Percentiles rank a stretch among this genome's conserved stretches.
Evolutionary conservation across 2,329 filamentous ascomycete species (phyloP).

Genomic region (Beauveria asiatica): DNA sequence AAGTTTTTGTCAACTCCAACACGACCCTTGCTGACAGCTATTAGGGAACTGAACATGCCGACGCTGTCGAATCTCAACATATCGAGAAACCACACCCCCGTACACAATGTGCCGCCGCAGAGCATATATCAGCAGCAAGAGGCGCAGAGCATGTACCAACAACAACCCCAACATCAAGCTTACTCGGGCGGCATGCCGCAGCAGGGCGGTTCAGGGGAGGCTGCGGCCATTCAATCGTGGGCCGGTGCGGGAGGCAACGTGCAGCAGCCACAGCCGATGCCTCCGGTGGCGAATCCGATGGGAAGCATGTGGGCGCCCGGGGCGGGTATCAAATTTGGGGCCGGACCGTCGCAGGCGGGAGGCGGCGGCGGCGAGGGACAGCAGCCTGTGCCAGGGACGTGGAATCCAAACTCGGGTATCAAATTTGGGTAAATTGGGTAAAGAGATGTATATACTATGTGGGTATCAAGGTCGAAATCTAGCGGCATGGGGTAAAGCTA

Average conservation of each 20-base stretch:
- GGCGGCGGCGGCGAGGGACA: slow-evolving; percentile 18
- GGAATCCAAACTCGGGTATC: slow-evolving; percentile 52
- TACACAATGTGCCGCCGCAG: slow-evolving; percentile 7
- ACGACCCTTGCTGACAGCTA: slow-evolving; percentile 3
- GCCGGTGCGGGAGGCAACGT: slow-evolving; percentile 43
- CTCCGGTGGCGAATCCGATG: slow-evolving; percentile 27
- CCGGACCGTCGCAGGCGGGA: slow-evolving; percentile 15
- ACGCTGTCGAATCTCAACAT: slow-evolving; percentile 37
- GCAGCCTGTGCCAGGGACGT: slow-evolving; percentile 33
- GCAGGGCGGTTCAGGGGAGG: slow-evolving; percentile 12
- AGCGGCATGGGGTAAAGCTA: not conserved
- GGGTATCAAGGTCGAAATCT: not conserved
- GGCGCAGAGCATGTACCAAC: slow-evolving; percentile 10
- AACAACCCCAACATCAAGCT: slow-evolving; percentile 8
- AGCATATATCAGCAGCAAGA: slow-evolving; percentile 3
- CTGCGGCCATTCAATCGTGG: slow-evolving; percentile 50
- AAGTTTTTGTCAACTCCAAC: slow-evolving; percentile 22
- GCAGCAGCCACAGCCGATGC: slow-evolving; percentile 44
- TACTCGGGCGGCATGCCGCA: slow-evolving; percentile 13
- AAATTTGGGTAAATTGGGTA: slow-evolving; percentile 48
- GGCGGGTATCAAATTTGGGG: slow-evolving; percentile 66
- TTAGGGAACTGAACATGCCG: slow-evolving; percentile 44
- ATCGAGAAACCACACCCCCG: slow-evolving; percentile 22
- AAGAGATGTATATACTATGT: not conserved
- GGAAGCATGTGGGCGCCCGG: slow-evolving; percentile 60